Base-by-base conservation (phyloP, 2,329 filamentous ascomycete species). In the Fusarium sulawesiense region DNA sequence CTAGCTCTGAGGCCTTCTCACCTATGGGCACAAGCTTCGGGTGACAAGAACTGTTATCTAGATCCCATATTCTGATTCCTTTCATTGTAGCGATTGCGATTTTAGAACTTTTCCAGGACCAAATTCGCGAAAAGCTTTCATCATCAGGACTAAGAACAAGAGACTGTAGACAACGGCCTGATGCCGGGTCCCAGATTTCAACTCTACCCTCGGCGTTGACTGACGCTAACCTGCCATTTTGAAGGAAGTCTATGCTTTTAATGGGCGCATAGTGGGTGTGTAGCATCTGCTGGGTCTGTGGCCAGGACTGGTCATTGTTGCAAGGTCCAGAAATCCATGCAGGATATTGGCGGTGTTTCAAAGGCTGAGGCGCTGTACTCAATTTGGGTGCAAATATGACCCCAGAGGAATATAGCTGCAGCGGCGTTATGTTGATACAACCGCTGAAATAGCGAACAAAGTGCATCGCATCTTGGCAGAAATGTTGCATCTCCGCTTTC, bases 41-140 rank as follows among this genome's bases (percentile, higher is more conserved):
- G 7, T 32, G 2, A 8, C 30, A 32, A 3, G 30, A 16, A 1
- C 30, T 8, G 5, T 32, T 32, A 1, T 32, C 7, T 4, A 32
- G 30, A 32, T 32, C 30, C 30, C 7, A 32, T 1, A 32, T 32
- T 14, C 7, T 16, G 30, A 8, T 14, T 1, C 13, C 13, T 32
- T 8, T 30, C 1, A 0, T 12, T 0, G 29, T 13, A 7, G 6
- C 2, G 0, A 30, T 13, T 13, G 29, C 29, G 0, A 30, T 7
- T 12, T 32, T 32, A 3, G 30, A 32, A 32, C 30, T 32, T 1
- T 32, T 32, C 13, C 30, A 32, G 1, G 30, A 30, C 12, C 2
- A 4, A 2, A 29, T 2, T 29, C 11, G 11, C 1, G 4, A 4
- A 2, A 29, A 2, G 0, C 27, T 0, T 4, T 1, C 11, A 12